Base-by-base conservation (phyloP, 1,284 basidiomycete genomes). In the Cryptococcus sp. region DNA sequence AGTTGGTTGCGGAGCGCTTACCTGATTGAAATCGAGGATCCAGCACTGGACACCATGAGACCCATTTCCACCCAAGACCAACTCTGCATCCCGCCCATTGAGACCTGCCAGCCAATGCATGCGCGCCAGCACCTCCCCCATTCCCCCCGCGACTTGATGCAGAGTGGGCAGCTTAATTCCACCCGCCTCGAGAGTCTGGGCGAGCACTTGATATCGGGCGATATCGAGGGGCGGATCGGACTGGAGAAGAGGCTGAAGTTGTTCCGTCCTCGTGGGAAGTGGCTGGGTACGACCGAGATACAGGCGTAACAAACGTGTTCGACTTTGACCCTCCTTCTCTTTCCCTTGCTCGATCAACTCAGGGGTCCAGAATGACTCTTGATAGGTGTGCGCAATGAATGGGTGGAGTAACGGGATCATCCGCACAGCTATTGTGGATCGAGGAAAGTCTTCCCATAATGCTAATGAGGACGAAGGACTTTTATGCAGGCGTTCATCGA, bases 31-130 rank as follows among this genome's bases (percentile, higher is more conserved):
- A 16, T 55, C 45, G 39, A 41, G 22, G 15, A 30, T 40, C 15
- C 39, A 42, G 47, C 23, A 42, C 7, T 19, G 11, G 5, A 35
- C 47, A 7, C 40, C 48, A 19, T 41, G 39, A 10, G 5, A 3
- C 46, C n/a, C 38, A 53, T 25, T 1, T 16, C 54, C 54, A 41
- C 47, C 54, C 7, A 55, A 35, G 11, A 55, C 54, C n/a, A 50
- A 17, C 43, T 55, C 47, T 19, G 50, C 48, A 23, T 50, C 54
- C 20, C 39, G 42, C 23, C 25, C n/a, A 22, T 55, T 55, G 2
- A 50, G 27, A 2, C 54, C 54, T 0, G 30, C 47, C n/a, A 19
- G 11, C 54, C 54, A 55, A 30, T 55, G 54, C n/a, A 55, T 19
- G 20, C 6, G 23, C 15, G 54, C 54, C 39, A 55, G 27, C 19